Base-by-base conservation (phyloP, 345 rosid genomes). In the Garcia nutans region DNA sequence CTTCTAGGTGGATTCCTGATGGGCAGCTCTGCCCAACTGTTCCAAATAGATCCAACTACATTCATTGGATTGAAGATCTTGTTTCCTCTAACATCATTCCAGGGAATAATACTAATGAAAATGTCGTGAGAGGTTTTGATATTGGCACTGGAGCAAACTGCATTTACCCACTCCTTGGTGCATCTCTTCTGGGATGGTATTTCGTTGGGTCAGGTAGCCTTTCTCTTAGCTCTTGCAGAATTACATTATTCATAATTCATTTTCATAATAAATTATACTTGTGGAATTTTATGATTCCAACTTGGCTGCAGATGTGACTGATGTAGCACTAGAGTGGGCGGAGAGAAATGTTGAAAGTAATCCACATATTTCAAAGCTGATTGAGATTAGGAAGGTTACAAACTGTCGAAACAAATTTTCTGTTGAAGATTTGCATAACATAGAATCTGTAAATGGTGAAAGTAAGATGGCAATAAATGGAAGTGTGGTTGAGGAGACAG, bases 21-120 rank as follows among this genome's bases (percentile, higher is more conserved):
- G 96, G 95, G 33, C 97, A 96, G 62, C 98, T 96, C 45, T 96
- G 99, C 80, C 98, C 97, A 17, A 92, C 98, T 0, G 95, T 96
- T 52, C 98, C 97, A 20, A 93, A 96, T 79, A 88, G 96, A 74
- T 96, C 95, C 4, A 96, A 93, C 68, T 93, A 92, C 83, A 88
- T 96, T n/a, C 90, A 93, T 58, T 93, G 99, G 98, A 86, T 92
- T 59, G 91, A 96, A 82, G 91, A 93, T 76, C 95, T 93, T 85
- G 88, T 96, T 49, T 82, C 91, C 26, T 89, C 92, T 3, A 85
- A 86, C 10, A 83, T 88, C 68, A 79, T 95, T 77, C 88, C 86
- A 26, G 78, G 78, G 45, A 77, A 70, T 57, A 75, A 71, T 16
- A 49, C 8, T 55, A 31, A 49, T 42, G 81, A 65, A 52, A 83